Conservation (phyloP, 495 filamentous ascomycete genomes). For the Penicillium roqueforti region DNA sequence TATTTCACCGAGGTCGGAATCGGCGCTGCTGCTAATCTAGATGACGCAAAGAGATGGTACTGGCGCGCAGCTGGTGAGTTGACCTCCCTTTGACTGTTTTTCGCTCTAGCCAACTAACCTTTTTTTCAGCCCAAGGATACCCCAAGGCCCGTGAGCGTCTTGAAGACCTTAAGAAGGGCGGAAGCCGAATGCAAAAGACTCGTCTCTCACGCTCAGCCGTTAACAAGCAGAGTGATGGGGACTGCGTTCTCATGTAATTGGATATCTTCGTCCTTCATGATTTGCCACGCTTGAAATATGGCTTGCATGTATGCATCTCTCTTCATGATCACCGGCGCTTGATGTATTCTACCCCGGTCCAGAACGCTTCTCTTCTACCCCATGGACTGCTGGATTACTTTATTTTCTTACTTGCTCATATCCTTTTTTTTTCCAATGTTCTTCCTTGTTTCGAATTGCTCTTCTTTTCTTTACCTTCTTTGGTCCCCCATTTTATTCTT, state of each 20-base stretch:
- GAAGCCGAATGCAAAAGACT: constrained; percentile 67
- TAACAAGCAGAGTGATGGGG: constrained; percentile 74
- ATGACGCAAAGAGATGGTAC: constrained; percentile 98
- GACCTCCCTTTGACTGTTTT: constrained; percentile 3
- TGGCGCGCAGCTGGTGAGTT: constrained; percentile 93
- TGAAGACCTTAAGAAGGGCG: constrained; percentile 82
- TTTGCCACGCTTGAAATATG: neutral
- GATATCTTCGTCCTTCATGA: neutral
- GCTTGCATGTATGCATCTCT: constrained; percentile 11
- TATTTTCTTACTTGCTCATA: neutral
- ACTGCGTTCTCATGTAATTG: constrained; percentile 75
- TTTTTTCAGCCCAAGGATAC: constrained; percentile 74
- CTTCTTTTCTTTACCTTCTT: neutral
- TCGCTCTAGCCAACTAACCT: constrained; percentile 11
- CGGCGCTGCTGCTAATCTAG: constrained; percentile 76
- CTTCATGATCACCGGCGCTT: constrained; percentile 19
- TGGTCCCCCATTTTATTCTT: neutral
- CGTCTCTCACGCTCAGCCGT: constrained; percentile 78
- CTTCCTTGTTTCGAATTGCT: neutral
- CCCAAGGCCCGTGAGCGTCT: constrained; percentile 87
- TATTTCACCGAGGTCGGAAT: constrained; percentile 97
- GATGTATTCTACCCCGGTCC: constrained; percentile 3
- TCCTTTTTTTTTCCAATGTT: neutral
- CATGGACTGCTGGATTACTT: constrained; percentile 15
- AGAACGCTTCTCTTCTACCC: constrained; percentile 4